Evolutionary conservation across 2,329 filamentous ascomycete genomes (phyloP).

Genomic region (Tympanopsis confertula): DNA sequence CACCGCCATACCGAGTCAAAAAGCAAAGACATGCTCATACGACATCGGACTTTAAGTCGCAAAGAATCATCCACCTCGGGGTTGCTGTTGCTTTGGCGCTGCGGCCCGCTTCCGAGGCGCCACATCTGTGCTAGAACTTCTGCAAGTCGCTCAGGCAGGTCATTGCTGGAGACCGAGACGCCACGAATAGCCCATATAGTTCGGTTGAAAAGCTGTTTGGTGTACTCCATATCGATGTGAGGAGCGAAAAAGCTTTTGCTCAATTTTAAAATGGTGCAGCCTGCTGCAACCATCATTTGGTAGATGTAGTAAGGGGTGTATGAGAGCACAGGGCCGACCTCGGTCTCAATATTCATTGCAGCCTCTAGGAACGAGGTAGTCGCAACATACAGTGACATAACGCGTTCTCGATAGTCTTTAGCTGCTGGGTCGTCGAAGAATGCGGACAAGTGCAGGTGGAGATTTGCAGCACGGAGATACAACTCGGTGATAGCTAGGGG

Average conservation of each 20-base stretch:
- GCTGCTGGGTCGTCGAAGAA: slow-evolving; percentile 33
- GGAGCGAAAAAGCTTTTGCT: slow-evolving; percentile 51
- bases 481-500: slow-evolving; percentile 27
- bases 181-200: slow-evolving; percentile 46
- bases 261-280: slow-evolving; percentile 50
- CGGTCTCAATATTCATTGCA: slow-evolving; percentile 26
- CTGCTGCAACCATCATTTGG: slow-evolving; percentile 56
- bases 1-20: slow-evolving; percentile 62
- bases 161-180: slow-evolving; percentile 48
- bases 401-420: slow-evolving; percentile 29
- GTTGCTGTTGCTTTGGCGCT: neutral
- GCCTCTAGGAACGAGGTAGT: slow-evolving; percentile 31
- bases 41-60: slow-evolving; percentile 49
- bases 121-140: slow-evolving; percentile 57
- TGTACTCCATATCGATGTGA: slow-evolving; percentile 39
- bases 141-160: slow-evolving; percentile 48
- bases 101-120: slow-evolving; percentile 10
- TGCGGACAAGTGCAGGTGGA: slow-evolving; percentile 32
- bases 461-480: slow-evolving; percentile 29
- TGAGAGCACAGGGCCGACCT: neutral
- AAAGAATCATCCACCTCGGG: slow-evolving; percentile 14
- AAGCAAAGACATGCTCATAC: slow-evolving; percentile 55
- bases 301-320: slow-evolving; percentile 50
- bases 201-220: slow-evolving; percentile 40
- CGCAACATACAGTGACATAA: slow-evolving; percentile 28